A percentile compares a stretch with the other conserved stretches of the same genome.
Evolutionary conservation across 2,329 filamentous ascomycete genomes (phyloP).

Genomic region (Ophiostoma triangulosporum): DNA sequence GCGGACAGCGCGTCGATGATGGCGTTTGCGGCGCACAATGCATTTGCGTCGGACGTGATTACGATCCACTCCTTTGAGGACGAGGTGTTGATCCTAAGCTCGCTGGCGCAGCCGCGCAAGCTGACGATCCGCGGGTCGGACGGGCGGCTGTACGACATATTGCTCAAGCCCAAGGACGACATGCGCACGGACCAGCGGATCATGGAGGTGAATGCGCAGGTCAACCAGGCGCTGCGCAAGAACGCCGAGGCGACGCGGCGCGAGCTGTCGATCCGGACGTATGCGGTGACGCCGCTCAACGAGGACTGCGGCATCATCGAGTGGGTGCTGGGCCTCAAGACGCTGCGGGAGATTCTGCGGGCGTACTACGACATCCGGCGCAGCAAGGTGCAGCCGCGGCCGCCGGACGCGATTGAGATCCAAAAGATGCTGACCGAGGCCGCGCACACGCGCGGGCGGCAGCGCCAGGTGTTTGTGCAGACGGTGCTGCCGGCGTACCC

Average conservation of each 20-base stretch:
- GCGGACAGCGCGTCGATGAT: background rate
- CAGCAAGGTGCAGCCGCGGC: conserved; percentile 62
- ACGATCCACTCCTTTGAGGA: conserved; percentile 73
- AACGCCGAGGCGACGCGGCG: conserved; percentile 83
- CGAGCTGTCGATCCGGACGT: conserved; percentile 90
- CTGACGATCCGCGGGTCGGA: conserved; percentile 81
- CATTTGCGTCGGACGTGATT: conserved; percentile 76
- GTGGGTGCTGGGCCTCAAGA: conserved; percentile 94
- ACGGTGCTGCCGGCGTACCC: conserved; percentile 54
- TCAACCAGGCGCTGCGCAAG: conserved; percentile 85
- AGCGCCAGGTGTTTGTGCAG: conserved; percentile 54
- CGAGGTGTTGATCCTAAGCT: conserved; percentile 79
- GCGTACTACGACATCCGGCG: conserved; percentile 38
- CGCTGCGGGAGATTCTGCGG: conserved; percentile 72
- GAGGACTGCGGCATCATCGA: conserved; percentile 97
- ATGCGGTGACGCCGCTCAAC: conserved; percentile 90
- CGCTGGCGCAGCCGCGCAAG: conserved; percentile 82
- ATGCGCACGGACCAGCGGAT: conserved; percentile 92
- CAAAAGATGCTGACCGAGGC: conserved; percentile 50
- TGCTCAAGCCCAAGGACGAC: conserved; percentile 98
- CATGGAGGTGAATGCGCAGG: conserved; percentile 99
- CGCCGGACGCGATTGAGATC: conserved; percentile 56
- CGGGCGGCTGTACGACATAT: conserved; percentile 72
- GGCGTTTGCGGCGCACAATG: conserved; percentile 58
- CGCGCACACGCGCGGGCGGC: conserved; percentile 41